Evolutionary conservation across 345 rosid genomes (phyloP).

Genomic region (Citrus maxima): DNA sequence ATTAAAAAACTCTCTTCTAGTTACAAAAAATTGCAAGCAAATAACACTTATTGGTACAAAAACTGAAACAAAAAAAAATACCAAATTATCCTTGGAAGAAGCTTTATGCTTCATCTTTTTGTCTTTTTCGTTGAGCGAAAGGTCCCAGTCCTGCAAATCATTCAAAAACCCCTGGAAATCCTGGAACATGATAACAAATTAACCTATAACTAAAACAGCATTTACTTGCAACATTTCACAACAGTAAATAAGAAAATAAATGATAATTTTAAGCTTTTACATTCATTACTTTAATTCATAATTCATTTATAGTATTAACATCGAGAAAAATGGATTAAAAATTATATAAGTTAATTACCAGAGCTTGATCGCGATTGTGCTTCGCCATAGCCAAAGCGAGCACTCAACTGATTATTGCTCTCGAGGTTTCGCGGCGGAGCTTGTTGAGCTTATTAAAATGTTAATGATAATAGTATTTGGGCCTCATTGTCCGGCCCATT

Average conservation of each 20-base stretch:
- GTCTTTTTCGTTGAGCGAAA: conserved; percentile 55
- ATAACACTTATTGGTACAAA: neutral
- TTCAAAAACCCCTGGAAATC: conserved; percentile 89
- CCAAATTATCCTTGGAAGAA: conserved; percentile 34
- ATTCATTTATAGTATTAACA: neutral
- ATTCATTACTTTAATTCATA: neutral
- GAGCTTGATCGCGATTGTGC: conserved; percentile 63
- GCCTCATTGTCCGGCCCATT: neutral
- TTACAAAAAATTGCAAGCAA: neutral
- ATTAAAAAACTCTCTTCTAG: neutral
- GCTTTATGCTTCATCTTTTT: conserved; percentile 54
- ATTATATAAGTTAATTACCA: conserved; percentile 31
- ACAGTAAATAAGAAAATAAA: neutral
- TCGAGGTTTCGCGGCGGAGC: conserved; percentile 13
- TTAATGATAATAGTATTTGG: too few species aligned
- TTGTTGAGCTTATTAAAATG: neutral
- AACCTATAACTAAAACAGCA: neutral
- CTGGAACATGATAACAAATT: conserved; percentile 31
- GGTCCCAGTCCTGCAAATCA: conserved; percentile 97
- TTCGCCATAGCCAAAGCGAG: conserved; percentile 24
- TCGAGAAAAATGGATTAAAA: neutral
- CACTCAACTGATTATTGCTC: neutral
- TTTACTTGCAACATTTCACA: neutral
- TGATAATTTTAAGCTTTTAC: neutral
- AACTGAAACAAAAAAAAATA: conserved; percentile 7